Evolutionary conservation across 768 basidiomycete genomes (phyloP), one percentile per base, ranked within the genome.

Genomic region (Atractiella rhizophila): DNA sequence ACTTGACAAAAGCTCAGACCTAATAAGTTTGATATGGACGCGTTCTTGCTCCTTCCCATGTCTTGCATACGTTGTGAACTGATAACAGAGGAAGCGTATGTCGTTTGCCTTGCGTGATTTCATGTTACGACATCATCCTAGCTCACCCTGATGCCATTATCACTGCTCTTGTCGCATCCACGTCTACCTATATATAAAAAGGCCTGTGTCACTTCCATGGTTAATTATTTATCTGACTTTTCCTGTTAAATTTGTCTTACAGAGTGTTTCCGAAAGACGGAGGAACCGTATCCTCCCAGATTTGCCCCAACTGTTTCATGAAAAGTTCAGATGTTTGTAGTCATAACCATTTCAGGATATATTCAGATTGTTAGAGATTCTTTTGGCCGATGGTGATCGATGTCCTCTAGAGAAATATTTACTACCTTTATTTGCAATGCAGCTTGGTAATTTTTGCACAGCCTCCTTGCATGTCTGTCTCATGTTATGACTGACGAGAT

Each of bases 211-310:
- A 8, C 9, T n/a, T 19, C 34, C 11, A 4, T 43, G 36, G 32
- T 26, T 35, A 13, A 46, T 36, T 23, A 11, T 33, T 2, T 25
- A 33, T 35, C 24, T 37, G 4, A 30, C 44, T 18, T 51, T 44
- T 21, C 57, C 66, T 13, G 82, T 81, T 45, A 61, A 69, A 45
- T 69, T 86, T 47, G 68, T 77, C 54, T 71, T 86, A 54, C 77
- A 71, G 11, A 66, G n/a, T n/a, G n/a, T n/a, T n/a, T n/a, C n/a
- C n/a, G n/a, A n/a, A n/a, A n/a, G n/a, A n/a, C n/a, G n/a, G n/a
- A n/a, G n/a, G n/a, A n/a, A n/a, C n/a, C n/a, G n/a, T n/a, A n/a
- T n/a, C n/a, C n/a, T n/a, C n/a, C n/a, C n/a, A n/a, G n/a, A n/a
- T n/a, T n/a, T n/a, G n/a, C n/a, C n/a, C n/a, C n/a, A n/a, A n/a